A percentile compares a stretch with the other conserved stretches of the same genome.
phyloP scores from a whole-genome alignment of 345 rosid species.

The Eucalyptus cladocalyx region DNA sequence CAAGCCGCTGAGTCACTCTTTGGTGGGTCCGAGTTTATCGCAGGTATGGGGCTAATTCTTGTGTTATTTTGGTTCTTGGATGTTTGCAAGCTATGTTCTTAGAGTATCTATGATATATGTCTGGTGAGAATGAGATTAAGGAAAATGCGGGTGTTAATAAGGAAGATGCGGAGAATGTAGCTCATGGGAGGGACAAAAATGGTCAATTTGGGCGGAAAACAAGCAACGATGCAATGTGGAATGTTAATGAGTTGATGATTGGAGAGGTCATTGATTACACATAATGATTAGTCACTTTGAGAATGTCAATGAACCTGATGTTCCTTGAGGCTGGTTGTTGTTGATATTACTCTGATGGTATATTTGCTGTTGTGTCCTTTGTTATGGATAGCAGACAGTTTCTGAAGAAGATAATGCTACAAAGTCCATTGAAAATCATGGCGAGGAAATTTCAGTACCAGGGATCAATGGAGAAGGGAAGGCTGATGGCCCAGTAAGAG shows the following conservation, averaged over 20 bases:
- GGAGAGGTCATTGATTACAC: neutral
- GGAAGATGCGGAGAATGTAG: neutral
- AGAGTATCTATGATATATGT: neutral
- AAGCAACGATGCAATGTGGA: neutral
- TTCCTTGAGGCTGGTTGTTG: neutral
- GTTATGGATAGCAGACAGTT: neutral
- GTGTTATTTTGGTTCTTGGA: neutral
- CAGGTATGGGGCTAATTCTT: neutral
- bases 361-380: neutral
- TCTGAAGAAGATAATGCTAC: neutral
- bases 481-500: neutral
- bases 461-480: neutral
- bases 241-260: neutral
- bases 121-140: neutral
- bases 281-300: neutral
- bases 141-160: neutral
- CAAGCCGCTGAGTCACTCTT: conserved; percentile 9
- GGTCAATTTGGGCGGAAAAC: neutral
- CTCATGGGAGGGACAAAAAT: neutral
- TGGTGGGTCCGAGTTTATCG: neutral
- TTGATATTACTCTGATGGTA: neutral
- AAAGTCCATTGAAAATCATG: neutral
- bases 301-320: neutral
- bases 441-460: neutral
- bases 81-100: neutral